A percentile compares a stretch with the other conserved stretches of the same genome.
phyloP scores from a whole-genome alignment of 305 asterid genomes.

The Fraxinus xanthoxyloides region DNA sequence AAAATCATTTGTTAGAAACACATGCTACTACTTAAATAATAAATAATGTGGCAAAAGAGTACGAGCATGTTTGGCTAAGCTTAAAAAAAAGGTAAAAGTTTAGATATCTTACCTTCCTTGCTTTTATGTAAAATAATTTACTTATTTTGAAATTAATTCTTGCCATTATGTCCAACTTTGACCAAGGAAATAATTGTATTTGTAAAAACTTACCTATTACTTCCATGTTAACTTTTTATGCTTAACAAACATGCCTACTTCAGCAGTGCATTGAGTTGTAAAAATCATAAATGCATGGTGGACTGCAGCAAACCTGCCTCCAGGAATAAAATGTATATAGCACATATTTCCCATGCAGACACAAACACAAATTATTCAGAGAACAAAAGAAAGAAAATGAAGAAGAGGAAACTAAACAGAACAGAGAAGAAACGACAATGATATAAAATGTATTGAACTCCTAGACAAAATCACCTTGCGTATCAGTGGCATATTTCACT shows the following conservation, averaged over 20 bases:
- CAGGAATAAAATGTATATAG: not conserved
- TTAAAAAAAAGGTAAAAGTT: not conserved
- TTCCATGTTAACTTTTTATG: not conserved
- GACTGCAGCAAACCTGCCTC: not conserved
- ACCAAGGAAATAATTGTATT: not conserved
- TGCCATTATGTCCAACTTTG: not conserved
- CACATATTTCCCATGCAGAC: not conserved
- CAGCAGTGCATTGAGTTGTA: not conserved
- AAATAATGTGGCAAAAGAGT: not conserved
- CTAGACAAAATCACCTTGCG: not conserved
- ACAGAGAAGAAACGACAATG: not conserved
- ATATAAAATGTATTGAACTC: not conserved
- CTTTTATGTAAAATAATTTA: not conserved
- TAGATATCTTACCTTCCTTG: not conserved
- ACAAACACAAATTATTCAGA: not conserved
- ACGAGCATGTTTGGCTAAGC: not conserved
- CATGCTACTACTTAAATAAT: not conserved
- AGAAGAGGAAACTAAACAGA: not conserved
- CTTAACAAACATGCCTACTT: not conserved
- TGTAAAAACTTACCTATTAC: not conserved
- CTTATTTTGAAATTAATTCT: not conserved
- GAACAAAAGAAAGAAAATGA: not conserved
- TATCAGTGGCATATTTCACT: conserved; percentile 23
- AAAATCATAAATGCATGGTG: not conserved
- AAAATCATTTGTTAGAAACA: not conserved